Conservation (phyloP, 305 asterid genomes). For the Rubia balearica region DNA sequence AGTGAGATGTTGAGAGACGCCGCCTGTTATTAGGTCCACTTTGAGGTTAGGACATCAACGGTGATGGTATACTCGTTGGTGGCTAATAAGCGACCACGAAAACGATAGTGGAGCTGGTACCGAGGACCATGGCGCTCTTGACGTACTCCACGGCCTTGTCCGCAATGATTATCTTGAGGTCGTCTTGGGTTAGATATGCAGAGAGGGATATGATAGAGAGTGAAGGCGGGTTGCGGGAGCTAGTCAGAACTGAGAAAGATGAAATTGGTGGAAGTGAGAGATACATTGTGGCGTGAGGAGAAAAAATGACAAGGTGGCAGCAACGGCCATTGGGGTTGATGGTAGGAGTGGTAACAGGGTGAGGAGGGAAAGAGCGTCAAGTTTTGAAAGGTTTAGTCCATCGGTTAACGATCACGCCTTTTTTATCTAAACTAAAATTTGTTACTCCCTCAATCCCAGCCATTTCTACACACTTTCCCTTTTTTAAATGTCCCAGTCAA, state of each 20-base stretch:
- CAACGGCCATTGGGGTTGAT: conserved; percentile 14
- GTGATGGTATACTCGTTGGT: conserved; percentile 61
- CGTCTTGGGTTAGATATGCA: conserved; percentile 59
- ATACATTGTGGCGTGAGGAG: conserved; percentile 25
- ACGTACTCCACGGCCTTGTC: conserved; percentile 85
- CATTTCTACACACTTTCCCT: no score
- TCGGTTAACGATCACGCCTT: neutral
- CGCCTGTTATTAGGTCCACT: conserved; percentile 79
- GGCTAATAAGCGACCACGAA: conserved; percentile 66
- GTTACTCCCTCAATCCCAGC: no score
- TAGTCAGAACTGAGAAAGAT: conserved; percentile 16
- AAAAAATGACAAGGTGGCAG: conserved; percentile 33
- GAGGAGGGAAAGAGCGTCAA: conserved; percentile 8
- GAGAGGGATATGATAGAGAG: conserved; percentile 55
- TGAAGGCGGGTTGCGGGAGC: conserved; percentile 20
- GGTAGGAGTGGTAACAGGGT: neutral
- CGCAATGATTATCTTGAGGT: conserved; percentile 77
- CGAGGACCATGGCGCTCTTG: conserved; percentile 77
- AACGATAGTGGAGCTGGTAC: conserved; percentile 96
- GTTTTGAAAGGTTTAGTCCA: conserved; percentile 4
- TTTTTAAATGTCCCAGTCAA: no score
- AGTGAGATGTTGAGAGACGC: conserved; percentile 62
- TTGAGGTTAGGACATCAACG: conserved; percentile 84
- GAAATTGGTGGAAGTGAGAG: conserved; percentile 17
- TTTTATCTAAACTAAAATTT: neutral